These are phyloP conservation scores for Bombardia bombarda DNA, from an alignment of 495 filamentous ascomycete genomes.

Conservation along the genomic window DNA sequence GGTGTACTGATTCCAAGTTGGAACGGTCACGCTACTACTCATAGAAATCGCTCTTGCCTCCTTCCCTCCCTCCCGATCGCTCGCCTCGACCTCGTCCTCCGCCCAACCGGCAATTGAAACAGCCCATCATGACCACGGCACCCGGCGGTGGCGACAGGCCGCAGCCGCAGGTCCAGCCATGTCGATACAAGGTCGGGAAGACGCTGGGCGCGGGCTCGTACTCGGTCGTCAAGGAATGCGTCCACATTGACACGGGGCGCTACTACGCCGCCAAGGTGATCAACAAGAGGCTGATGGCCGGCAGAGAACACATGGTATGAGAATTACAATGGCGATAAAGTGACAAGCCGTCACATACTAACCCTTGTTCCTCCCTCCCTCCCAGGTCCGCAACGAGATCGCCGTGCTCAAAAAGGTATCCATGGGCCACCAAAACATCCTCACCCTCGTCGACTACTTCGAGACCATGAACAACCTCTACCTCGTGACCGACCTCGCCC, in stretches of 20 bases:
- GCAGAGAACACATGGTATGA: slow-evolving; percentile 98
- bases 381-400: slow-evolving; percentile 92
- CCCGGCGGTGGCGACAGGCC: slow-evolving; percentile 19
- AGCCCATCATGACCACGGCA: slow-evolving; percentile 26
- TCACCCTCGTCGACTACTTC: slow-evolving; percentile 97
- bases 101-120: no score
- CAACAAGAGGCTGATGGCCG: slow-evolving; percentile 96
- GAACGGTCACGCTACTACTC: no score
- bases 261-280: slow-evolving; percentile 99
- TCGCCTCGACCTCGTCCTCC: no score
- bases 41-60: no score
- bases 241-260: slow-evolving; percentile 94
- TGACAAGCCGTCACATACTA: no score
- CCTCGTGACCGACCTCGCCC: slow-evolving; percentile 91
- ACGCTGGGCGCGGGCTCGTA: slow-evolving; percentile 93
- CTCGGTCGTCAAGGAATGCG: slow-evolving; percentile 98
- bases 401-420: slow-evolving; percentile 93
- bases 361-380: background rate
- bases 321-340: no score
- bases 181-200: slow-evolving; percentile 95
- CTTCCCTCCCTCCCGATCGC: background rate
- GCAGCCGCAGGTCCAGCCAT: slow-evolving; percentile 44
- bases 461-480: slow-evolving; percentile 99
- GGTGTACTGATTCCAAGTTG: no score
- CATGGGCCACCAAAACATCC: slow-evolving; percentile 96